Evolutionary conservation across 2,329 filamentous ascomycete species (phyloP).

Genomic region (Thelonectria discophora): DNA sequence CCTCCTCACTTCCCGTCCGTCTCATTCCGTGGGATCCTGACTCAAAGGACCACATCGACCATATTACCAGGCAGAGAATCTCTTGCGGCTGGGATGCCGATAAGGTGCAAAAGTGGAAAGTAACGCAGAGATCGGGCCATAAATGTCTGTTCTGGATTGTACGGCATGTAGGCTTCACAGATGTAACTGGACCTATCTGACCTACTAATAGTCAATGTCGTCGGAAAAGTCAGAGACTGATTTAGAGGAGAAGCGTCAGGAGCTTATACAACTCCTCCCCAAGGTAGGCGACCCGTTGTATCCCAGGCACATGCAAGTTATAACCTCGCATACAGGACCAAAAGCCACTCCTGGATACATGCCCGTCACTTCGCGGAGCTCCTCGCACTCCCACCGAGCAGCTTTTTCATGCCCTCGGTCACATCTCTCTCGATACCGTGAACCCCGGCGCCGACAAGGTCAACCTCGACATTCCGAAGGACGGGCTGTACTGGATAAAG

Average conservation of each 20-base stretch:
- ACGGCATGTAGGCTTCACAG: background rate
- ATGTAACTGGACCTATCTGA: background rate
- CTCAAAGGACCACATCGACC: conserved; percentile 26
- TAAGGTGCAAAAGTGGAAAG: conserved; percentile 27
- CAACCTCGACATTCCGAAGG: conserved; percentile 29
- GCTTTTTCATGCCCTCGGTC: conserved; percentile 34
- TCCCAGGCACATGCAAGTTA: background rate
- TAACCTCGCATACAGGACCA: conserved; percentile 22
- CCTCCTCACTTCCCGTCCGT: conserved; percentile 16
- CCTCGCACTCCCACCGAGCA: conserved; percentile 26
- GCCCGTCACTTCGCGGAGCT: conserved; percentile 24
- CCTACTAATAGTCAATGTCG: conserved; percentile 22
- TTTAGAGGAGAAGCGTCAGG: conserved; percentile 10
- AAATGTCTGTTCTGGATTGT: conserved; percentile 43
- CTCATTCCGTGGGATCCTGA: conserved; percentile 39
- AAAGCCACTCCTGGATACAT: conserved; percentile 29
- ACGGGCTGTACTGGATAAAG: conserved; percentile 44
- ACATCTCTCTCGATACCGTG: conserved; percentile 38
- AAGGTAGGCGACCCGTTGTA: conserved; percentile 15
- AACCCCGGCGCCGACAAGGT: conserved; percentile 27
- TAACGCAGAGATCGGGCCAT: conserved; percentile 26
- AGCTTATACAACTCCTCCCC: conserved; percentile 31
- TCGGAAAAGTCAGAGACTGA: conserved; percentile 12
- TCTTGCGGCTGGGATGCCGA: conserved; percentile 38
- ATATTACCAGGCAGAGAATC: conserved; percentile 29